phyloP scores from a whole-genome alignment of 345 rosid species.

The Eucalyptus shirleyi region DNA sequence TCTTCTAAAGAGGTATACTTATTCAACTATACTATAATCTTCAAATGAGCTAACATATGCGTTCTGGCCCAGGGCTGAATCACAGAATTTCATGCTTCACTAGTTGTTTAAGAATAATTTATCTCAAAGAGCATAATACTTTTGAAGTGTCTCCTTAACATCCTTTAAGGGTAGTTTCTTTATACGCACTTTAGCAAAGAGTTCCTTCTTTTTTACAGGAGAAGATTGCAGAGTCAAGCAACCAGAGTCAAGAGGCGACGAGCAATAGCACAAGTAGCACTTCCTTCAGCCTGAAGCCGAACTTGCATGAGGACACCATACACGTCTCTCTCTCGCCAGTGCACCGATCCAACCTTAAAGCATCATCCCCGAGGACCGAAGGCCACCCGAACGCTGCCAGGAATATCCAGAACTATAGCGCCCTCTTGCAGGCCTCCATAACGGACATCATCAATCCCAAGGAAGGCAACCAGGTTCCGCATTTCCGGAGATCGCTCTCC shows the following conservation, averaged over 20 bases:
- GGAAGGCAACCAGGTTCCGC: constrained; percentile 15
- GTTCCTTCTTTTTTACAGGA: constrained; percentile 3
- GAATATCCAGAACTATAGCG: constrained; percentile 33
- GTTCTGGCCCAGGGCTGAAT: background rate
- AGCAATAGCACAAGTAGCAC: constrained; percentile 7
- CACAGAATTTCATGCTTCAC: background rate
- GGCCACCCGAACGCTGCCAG: constrained; percentile 46
- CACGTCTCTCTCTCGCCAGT: constrained; percentile 27
- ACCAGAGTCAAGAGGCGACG: constrained; percentile 5
- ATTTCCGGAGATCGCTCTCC: constrained; percentile 35
- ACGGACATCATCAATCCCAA: constrained; percentile 32
- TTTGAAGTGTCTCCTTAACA: background rate
- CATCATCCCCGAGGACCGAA: constrained; percentile 8
- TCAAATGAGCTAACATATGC: background rate
- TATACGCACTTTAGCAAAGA: background rate
- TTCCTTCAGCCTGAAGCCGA: constrained; percentile 4
- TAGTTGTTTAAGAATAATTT: background rate
- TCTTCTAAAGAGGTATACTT: constrained; percentile 33
- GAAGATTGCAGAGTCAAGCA: constrained; percentile 10
- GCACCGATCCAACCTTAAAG: background rate
- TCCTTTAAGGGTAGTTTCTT: background rate
- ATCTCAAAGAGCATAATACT: background rate
- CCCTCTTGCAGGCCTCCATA: constrained; percentile 45
- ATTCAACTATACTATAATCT: background rate
- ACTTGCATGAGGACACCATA: background rate